Base-by-base conservation (phyloP, 1,139 yeast genomes). In the Scheffersomyces segobiensis region DNA sequence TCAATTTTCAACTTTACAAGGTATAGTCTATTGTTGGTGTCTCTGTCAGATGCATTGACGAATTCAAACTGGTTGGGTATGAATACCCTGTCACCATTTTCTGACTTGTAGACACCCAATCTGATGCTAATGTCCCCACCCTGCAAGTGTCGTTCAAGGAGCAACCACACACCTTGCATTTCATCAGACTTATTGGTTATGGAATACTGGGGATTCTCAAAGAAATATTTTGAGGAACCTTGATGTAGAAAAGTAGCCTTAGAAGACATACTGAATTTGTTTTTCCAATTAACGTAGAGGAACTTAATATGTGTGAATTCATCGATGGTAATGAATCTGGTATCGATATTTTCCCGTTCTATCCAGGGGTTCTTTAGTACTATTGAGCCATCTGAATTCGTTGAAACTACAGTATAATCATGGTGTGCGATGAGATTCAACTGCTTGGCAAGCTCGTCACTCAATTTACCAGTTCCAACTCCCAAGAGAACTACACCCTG, bases 201-300 rank as follows among this genome's bases (percentile, higher is more conserved):
- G 1, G 73, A 62, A 57, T 76, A 85, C 60, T 88, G 90, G 0
- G 89, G 87, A 54, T 77, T 72, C 46, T 78, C 74, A 46, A 74
- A 69, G 49, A 78, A 65, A 7, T 60, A 60, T 3, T 54, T 50
- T 53, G 58, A 53, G 26, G 59, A 47, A 5, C 59, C 59, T 46
- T 69, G 65, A 63, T 71, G 76, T 3, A 79, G 67, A 63, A 86
- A 84, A 49, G 76, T 78, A 0, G 71, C 60, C 1, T 66, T 63
- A n/a, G 64, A 57, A 2, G 69, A 66, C 55, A 65, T 64, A 19
- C 67, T 62, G 63, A 81, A 83, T 42, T 59, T 52, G 0, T 86
- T 82, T 60, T 86, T 78, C 96, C 96, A 89, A 67, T 88, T 90
- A 52, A 91, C 63, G 67, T 91, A 92, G 3, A 89, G 61, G 52